phyloP scores from a whole-genome alignment of 106 monocot species.

The Dendrobium huoshanense region DNA sequence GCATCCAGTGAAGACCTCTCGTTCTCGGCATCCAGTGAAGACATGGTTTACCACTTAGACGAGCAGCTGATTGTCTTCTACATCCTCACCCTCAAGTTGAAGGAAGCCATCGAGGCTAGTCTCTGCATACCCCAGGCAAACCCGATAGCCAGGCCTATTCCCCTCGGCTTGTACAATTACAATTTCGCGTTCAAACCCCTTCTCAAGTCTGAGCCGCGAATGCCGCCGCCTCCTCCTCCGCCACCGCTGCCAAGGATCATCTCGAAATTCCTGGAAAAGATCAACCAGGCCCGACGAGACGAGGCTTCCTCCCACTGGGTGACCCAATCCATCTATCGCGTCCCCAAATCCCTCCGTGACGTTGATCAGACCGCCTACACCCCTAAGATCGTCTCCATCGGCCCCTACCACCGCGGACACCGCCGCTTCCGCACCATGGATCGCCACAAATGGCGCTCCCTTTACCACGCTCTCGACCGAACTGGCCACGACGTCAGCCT shows the following conservation, averaged over 20 bases:
- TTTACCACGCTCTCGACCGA: conserved; percentile 51
- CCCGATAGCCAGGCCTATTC: background rate
- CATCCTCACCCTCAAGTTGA: conserved; percentile 75
- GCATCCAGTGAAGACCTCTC: too few relatives aligned
- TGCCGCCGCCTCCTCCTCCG: background rate
- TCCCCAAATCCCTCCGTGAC: too few relatives aligned
- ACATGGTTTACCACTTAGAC: conserved; percentile 82
- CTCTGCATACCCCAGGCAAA: background rate
- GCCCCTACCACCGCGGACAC: conserved; percentile 39
- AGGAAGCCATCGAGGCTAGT: conserved; percentile 32
- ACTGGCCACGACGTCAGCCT: background rate
- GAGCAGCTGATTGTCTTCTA: conserved; percentile 72
- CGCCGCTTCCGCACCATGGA: conserved; percentile 56
- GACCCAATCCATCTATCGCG: too few relatives aligned
- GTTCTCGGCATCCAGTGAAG: too few relatives aligned
- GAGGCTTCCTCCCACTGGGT: too few relatives aligned
- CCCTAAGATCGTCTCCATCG: conserved; percentile 18
- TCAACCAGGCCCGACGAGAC: conserved; percentile 29
- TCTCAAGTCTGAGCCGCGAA: background rate
- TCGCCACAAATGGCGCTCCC: conserved; percentile 55
- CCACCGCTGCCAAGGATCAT: conserved; percentile 4
- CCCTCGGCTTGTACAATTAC: conserved; percentile 9
- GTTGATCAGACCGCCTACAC: conserved; percentile 12
- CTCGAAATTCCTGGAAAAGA: conserved; percentile 17
- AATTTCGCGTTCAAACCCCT: conserved; percentile 2